Evolutionary conservation across 1,139 yeast species (phyloP).

Genomic region (Lodderomyces jiufengensis): DNA sequence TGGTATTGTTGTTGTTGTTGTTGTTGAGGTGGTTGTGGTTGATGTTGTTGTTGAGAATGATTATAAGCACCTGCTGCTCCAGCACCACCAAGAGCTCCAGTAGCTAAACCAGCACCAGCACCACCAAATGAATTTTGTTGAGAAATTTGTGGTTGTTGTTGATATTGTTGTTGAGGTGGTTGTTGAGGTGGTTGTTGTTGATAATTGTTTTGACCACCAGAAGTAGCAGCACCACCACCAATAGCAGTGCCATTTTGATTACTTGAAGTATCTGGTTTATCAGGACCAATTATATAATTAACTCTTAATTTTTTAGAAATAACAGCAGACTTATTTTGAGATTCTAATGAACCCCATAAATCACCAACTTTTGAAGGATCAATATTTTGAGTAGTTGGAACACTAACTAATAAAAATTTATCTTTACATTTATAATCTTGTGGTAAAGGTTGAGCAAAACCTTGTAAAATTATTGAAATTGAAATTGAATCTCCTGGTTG

Average conservation of each 20-base stretch:
- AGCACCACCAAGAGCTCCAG: conserved; percentile 4
- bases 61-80: conserved; percentile 10
- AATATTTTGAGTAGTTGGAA: conserved; percentile 65
- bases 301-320: conserved; percentile 79
- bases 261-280: conserved; percentile 13
- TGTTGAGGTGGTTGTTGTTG: conserved; percentile 7
- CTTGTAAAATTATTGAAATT: conserved; percentile 83
- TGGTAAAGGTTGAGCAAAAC: conserved; percentile 71
- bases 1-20: conserved; percentile 1
- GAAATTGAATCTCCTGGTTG: conserved; percentile 70
- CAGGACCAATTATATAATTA: conserved; percentile 46
- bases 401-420: conserved; percentile 84
- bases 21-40: conserved; percentile 1
- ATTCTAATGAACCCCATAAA: conserved; percentile 70
- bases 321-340: conserved; percentile 54
- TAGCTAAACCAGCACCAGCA: conserved; percentile 3
- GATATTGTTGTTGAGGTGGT: conserved; percentile 5
- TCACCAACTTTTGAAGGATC: conserved; percentile 60
- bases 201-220: conserved; percentile 5
- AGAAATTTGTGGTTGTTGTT: conserved; percentile 3
- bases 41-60: conserved; percentile 5
- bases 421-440: conserved; percentile 79
- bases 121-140: conserved; percentile 2
- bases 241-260: conserved; percentile 13
- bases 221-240: conserved; percentile 8